Conservation (phyloP, 129 eudicot genomes). For the Solidago caesia region DNA sequence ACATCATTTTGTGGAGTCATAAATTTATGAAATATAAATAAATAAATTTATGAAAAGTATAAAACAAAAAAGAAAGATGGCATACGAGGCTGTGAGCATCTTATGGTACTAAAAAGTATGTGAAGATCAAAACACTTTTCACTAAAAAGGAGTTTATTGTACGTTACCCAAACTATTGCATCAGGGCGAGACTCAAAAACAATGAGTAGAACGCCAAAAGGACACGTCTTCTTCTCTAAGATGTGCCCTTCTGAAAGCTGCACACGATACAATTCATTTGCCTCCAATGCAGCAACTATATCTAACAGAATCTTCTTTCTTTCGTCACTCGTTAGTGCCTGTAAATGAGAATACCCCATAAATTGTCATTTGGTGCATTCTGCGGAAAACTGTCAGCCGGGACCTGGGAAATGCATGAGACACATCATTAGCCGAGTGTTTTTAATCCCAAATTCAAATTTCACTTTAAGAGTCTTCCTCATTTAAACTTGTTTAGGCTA, state of each 20-base stretch:
- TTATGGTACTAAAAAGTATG: background rate
- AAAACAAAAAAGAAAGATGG: conserved; percentile 9
- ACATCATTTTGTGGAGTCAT: background rate
- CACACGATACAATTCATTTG: conserved; percentile 34
- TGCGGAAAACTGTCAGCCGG: too few species aligned
- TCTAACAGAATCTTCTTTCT: conserved; percentile 69
- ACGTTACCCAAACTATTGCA: conserved; percentile 83
- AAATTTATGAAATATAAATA: background rate
- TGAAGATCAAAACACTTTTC: background rate
- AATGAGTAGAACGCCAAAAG: conserved; percentile 84
- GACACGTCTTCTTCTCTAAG: conserved; percentile 77
- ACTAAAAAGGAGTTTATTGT: conserved; percentile 10
- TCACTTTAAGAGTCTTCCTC: too few species aligned
- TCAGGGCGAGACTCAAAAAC: conserved; percentile 96
- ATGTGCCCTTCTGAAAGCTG: conserved; percentile 85
- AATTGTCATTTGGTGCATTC: too few species aligned
- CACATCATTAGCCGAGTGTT: too few species aligned
- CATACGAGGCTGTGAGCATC: background rate
- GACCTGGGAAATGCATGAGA: too few species aligned
- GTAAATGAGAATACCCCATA: background rate
- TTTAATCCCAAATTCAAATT: too few species aligned
- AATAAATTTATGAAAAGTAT: background rate
- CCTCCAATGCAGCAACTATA: conserved; percentile 77
- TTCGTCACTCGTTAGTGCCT: conserved; percentile 65
- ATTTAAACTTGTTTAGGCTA: too few species aligned